Percentiles rank a stretch among this genome's conserved stretches.
phyloP scores from a whole-genome alignment of 2,329 filamentous ascomycete genomes.

The Fusarium coffeatum region DNA sequence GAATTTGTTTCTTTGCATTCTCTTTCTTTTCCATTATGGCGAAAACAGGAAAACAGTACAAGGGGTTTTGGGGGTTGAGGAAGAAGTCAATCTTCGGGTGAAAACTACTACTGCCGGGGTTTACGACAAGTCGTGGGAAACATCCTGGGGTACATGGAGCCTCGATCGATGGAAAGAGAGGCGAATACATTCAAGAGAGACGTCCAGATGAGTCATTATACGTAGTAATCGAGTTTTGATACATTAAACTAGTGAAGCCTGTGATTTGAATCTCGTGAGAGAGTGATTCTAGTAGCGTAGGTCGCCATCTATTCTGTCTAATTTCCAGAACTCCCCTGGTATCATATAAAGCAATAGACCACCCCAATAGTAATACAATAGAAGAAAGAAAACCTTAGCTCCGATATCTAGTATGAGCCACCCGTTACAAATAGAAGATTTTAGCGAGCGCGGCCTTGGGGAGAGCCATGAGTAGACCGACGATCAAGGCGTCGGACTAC shows the following conservation, averaged over 20 bases:
- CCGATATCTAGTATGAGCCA: background rate
- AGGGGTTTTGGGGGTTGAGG: constrained; percentile 19
- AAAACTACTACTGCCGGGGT: constrained; percentile 7
- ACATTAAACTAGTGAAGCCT: background rate
- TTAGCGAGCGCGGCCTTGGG: constrained; percentile 19
- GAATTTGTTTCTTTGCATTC: constrained; percentile 28
- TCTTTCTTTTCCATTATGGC: constrained; percentile 14
- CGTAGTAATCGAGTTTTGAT: constrained; percentile 19
- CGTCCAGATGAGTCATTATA: constrained; percentile 17
- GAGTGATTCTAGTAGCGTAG: background rate
- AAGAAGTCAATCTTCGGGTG: constrained; percentile 9
- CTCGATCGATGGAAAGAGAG: background rate
- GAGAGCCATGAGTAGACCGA: constrained; percentile 31
- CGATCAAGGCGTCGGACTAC: constrained; percentile 67
- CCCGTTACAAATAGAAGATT: background rate
- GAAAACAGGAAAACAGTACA: constrained; percentile 9
- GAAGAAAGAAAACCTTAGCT: background rate
- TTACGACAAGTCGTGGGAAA: constrained; percentile 26
- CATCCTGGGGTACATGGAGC: constrained; percentile 13
- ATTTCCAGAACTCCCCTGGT: constrained; percentile 21
- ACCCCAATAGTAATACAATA: constrained; percentile 3
- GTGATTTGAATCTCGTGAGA: constrained; percentile 17
- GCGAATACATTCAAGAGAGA: constrained; percentile 19
- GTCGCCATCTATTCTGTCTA: background rate
- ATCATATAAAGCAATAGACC: constrained; percentile 21